Base-by-base conservation (phyloP, 2,329 filamentous ascomycete species). In the Daldinia sp. region DNA sequence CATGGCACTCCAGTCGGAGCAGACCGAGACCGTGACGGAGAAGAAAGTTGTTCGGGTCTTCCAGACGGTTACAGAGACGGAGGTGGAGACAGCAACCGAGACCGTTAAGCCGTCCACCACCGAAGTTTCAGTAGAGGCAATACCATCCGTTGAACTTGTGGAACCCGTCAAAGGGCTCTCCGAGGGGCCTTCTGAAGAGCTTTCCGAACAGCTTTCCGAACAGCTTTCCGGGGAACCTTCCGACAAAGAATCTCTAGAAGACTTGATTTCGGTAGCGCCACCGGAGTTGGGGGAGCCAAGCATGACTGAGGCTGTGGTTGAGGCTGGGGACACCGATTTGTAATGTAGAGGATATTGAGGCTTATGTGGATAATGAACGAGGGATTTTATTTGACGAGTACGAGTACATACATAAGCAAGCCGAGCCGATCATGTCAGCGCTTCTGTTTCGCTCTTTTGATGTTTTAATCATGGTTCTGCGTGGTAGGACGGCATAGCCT, bases 21-120 rank as follows among this genome's bases (percentile, higher is more conserved):
- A 76, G 55, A 67, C 68, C 1, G 69, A 76, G 50, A 73, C 70
- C 1, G 69, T 75, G 51, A 71, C 69, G 15, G 67, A 73, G 47
- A 73, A 69, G 37, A 75, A 71, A 48, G 63, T 74, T 0, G 71
- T 79, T 9, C 72, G 71, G 2, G 67, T 79, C 4, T 70, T 79
- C 8, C 74, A 79, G 63, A 77, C 73, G 1, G 69, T 76, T n/a
- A 76, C 74, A 1, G 61, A 75, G 67, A 67, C 72, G 1, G 54
- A 80, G 1, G 41, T 62, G 4, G 72, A 77, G 64, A 77, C 67
- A 6, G 64, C 68, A 6, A 70, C 67, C 0, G 74, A 78, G 61
- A 78, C 64, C 2, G 60, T 73, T 49, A 64, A 67, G 34, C 64
- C 69, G 15, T 50, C 58, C n/a, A 21, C 54, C 4, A 58, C 61